phyloP scores from a whole-genome alignment of 2,329 filamentous ascomycete species.

The Fusarium sp. region DNA sequence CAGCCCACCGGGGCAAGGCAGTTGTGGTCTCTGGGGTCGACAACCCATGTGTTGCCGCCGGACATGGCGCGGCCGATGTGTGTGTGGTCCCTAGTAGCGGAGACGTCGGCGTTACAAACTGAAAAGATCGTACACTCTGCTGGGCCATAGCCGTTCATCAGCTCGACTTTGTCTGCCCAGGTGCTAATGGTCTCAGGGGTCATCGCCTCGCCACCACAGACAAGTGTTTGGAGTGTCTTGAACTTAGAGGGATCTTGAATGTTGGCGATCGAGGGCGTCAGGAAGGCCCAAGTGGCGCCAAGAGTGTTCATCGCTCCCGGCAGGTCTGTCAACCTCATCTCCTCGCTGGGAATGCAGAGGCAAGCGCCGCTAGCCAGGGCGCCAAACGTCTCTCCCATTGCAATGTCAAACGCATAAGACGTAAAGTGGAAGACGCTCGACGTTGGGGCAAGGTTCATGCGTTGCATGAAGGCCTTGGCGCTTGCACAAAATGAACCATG shows the following conservation, averaged over 20 bases:
- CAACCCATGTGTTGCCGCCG: slow-evolving; percentile 28
- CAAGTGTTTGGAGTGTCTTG: slow-evolving; percentile 19
- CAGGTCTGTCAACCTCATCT: slow-evolving; percentile 32
- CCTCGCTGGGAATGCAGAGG: slow-evolving; percentile 40
- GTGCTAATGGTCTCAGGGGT: slow-evolving; percentile 21
- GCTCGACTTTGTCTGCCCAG: slow-evolving; percentile 30
- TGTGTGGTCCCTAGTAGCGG: not conserved
- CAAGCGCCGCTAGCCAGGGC: slow-evolving; percentile 30
- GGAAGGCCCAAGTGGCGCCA: slow-evolving; percentile 34
- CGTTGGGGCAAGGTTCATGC: slow-evolving; percentile 9
- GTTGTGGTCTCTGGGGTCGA: slow-evolving; percentile 33
- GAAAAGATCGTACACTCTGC: slow-evolving; percentile 34
- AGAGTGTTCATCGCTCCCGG: slow-evolving; percentile 27
- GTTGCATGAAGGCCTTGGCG: slow-evolving; percentile 17
- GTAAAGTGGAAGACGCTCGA: slow-evolving; percentile 38
- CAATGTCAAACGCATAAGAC: slow-evolving; percentile 41
- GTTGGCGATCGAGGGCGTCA: slow-evolving; percentile 42
- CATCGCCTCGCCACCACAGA: slow-evolving; percentile 39
- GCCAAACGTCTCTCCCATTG: slow-evolving; percentile 35
- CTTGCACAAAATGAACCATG: slow-evolving; percentile 28
- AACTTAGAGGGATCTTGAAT: slow-evolving; percentile 35
- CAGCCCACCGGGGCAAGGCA: slow-evolving; percentile 27
- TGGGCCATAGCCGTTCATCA: slow-evolving; percentile 42
- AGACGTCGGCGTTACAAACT: slow-evolving; percentile 10
- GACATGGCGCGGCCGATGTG: slow-evolving; percentile 20